Conservation (phyloP, 768 basidiomycete genomes). For the Xerocomellus chrysenteron region DNA sequence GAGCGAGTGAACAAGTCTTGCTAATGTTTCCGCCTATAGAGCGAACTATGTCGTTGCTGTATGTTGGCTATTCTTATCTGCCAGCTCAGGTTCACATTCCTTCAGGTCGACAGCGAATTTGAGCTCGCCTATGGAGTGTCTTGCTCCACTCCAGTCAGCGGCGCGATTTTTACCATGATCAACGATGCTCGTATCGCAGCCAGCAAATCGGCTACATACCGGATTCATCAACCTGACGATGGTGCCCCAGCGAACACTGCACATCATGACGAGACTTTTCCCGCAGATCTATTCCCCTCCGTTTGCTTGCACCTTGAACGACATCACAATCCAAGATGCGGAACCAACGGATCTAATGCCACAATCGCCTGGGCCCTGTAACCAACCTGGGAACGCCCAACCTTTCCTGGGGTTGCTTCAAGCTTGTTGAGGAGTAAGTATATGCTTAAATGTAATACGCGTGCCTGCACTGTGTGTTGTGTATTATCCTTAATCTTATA, state of each 20-base stretch:
- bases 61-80: not conserved
- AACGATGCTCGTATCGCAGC: slow-evolving; percentile 37
- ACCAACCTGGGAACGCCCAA: slow-evolving; percentile 38
- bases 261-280: too few species aligned
- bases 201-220: slow-evolving; percentile 30
- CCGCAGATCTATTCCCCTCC: slow-evolving; percentile 5
- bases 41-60: slow-evolving; percentile 30
- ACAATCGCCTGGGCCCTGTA: slow-evolving; percentile 22
- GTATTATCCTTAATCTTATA: too few species aligned
- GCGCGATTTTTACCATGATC: slow-evolving; percentile 34
- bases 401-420: slow-evolving; percentile 42
- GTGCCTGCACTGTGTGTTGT: too few species aligned
- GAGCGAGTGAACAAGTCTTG: slow-evolving; percentile 36
- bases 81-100: not conserved
- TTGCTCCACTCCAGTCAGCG: slow-evolving; percentile 32
- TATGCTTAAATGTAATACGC: too few species aligned
- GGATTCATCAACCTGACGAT: slow-evolving; percentile 48
- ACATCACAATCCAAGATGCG: slow-evolving; percentile 50
- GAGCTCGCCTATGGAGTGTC: slow-evolving; percentile 34
- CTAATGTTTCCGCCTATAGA: slow-evolving; percentile 38
- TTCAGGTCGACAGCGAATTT: slow-evolving; percentile 39
- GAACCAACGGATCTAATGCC: slow-evolving; percentile 36
- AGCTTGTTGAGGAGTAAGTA: slow-evolving; percentile 32
- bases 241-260: not conserved
- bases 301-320: slow-evolving; percentile 29